Base-by-base conservation (phyloP, 2,329 filamentous ascomycete species). In the Rhexocercosporidium sp. region DNA sequence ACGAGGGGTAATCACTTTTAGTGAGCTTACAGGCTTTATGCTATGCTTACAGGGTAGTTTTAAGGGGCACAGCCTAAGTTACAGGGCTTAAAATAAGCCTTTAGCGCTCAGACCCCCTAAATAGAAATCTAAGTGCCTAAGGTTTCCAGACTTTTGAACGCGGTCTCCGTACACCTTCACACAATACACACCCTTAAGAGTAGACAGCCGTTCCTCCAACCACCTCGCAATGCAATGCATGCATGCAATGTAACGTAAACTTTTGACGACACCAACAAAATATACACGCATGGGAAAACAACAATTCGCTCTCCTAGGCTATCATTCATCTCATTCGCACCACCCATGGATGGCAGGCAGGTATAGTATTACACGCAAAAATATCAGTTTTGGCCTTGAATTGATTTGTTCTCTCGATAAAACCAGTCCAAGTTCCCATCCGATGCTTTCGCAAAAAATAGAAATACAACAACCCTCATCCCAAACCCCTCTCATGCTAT, bases 261-360 rank as follows among this genome's bases (percentile, higher is more conserved):
- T 37, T 57, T 22, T 37, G n/a, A n/a, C 53, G 53, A 53, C 53
- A 57, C 39, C 34, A 9, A 37, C 8, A 37, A 5, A 9, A 9
- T 31, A 31, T 9, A 31, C 69, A 72, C 70, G 68, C 71, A 71
- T 65, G 66, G 18, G 29, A 18, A 51, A 51, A 51, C 27, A 5
- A 51, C 47, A 29, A 29, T 29, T 29, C 25, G 14, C 47, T 51
- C 25, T 51, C 47, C 47, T n/a, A n/a, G n/a, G n/a, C n/a, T n/a
- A n/a, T n/a, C n/a, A n/a, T n/a, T n/a, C n/a, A n/a, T 25, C 46
- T 49, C 29, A 5, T 31, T 31, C 29, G 29, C 29, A 31, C 29
- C 29, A 31, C 5, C 34, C 4, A 37, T 37, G 8, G 8, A 2
- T 11, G 34, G 4, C 12, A 37, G 34, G 34, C 12, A 37, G 34